Percentiles rank a stretch among this genome's conserved stretches.
Evolutionary conservation across 805 yeast species (phyloP).

Genomic region (Ogataea paraovalis): DNA sequence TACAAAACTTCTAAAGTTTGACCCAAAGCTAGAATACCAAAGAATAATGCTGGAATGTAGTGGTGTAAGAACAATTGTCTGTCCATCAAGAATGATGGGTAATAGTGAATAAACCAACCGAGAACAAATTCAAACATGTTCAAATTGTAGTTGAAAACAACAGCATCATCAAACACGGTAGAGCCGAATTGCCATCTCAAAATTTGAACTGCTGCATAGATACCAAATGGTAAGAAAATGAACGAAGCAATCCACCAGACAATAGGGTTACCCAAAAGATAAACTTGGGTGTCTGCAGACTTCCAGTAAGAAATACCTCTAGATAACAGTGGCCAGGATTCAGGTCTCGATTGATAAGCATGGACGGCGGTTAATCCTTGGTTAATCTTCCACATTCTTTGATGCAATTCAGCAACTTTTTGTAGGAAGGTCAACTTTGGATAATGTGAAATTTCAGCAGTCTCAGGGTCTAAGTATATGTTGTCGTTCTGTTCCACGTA

Average conservation of each 20-base stretch:
- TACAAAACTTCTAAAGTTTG: constrained; percentile 30
- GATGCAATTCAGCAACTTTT: constrained; percentile 63
- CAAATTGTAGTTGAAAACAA: constrained; percentile 59
- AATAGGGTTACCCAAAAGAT: constrained; percentile 74
- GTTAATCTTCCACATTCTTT: constrained; percentile 75
- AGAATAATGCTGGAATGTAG: constrained; percentile 88
- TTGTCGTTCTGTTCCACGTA: constrained; percentile 69
- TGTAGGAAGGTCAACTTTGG: constrained; percentile 48
- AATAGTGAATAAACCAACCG: constrained; percentile 71
- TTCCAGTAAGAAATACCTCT: constrained; percentile 87
- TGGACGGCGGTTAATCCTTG: constrained; percentile 66
- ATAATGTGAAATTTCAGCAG: constrained; percentile 50
- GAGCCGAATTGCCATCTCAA: constrained; percentile 62
- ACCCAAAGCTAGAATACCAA: constrained; percentile 40
- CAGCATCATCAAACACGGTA: constrained; percentile 36
- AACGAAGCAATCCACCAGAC: constrained; percentile 71
- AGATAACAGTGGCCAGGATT: constrained; percentile 66
- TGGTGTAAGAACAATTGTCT: constrained; percentile 93
- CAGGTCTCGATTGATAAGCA: constrained; percentile 66
- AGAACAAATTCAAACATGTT: constrained; percentile 57
- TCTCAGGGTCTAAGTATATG: constrained; percentile 36
- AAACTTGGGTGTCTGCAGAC: constrained; percentile 48
- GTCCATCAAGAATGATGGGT: constrained; percentile 82
- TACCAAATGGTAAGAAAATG: constrained; percentile 45
- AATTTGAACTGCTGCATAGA: constrained; percentile 44